phyloP scores from a whole-genome alignment of 2,329 filamentous ascomycete genomes.

The Laburnicola sp. region DNA sequence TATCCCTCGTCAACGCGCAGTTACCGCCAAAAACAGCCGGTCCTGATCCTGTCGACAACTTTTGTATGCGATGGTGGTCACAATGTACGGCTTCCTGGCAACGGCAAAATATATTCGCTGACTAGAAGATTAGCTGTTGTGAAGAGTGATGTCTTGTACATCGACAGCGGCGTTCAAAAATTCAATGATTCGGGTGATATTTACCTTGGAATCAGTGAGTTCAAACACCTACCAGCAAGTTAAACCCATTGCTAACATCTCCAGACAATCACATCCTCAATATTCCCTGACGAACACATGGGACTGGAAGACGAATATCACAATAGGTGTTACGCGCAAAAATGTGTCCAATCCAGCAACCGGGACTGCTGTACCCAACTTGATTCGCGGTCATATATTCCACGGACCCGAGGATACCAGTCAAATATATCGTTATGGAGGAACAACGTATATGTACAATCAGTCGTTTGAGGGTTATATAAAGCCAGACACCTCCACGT shows the following conservation, averaged over 20 bases:
- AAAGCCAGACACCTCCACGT: constrained; percentile 18
- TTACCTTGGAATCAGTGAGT: constrained; percentile 19
- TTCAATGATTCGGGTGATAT: constrained; percentile 16
- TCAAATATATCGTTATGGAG: constrained; percentile 24
- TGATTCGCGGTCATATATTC: constrained; percentile 29
- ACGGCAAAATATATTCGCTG: neutral
- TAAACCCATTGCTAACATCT: neutral
- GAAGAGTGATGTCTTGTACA: constrained; percentile 26
- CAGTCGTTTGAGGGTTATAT: constrained; percentile 18
- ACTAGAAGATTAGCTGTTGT: constrained; percentile 19
- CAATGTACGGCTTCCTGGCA: constrained; percentile 15
- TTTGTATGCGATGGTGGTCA: constrained; percentile 29
- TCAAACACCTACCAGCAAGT: neutral
- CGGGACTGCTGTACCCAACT: constrained; percentile 23
- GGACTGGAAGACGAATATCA: constrained; percentile 26
- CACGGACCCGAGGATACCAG: constrained; percentile 21
- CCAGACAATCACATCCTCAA: constrained; percentile 26
- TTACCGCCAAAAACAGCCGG: neutral
- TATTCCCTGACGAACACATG: constrained; percentile 23
- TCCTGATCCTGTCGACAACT: constrained; percentile 23
- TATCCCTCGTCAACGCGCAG: constrained; percentile 10
- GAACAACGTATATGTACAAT: constrained; percentile 27
- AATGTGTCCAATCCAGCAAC: constrained; percentile 24
- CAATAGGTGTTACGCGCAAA: constrained; percentile 17
- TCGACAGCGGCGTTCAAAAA: constrained; percentile 29